A percentile compares a stretch with the other conserved stretches of the same genome.
These are phyloP conservation scores for Beta vulgaris DNA, from an alignment of 148 eudicot genomes.

Conservation along the genomic window DNA sequence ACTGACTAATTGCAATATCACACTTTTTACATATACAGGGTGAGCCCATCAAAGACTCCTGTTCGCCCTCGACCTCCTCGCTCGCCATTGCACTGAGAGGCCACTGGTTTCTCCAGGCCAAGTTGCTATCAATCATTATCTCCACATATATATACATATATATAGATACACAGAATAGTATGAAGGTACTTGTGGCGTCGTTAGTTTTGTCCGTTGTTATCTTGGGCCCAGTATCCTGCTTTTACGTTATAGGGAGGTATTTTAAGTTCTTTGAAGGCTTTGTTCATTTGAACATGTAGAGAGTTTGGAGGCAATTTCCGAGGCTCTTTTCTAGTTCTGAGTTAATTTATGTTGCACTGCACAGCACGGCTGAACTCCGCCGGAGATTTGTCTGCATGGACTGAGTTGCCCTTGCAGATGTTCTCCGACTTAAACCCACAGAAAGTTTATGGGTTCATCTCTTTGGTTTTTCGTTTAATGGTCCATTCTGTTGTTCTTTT, in stretches of 20 bases:
- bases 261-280: constrained; percentile 17
- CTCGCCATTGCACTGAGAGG: constrained; percentile 30
- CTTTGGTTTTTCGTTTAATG: constrained; percentile 5
- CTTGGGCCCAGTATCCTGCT: constrained; percentile 47
- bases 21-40: constrained; percentile 25
- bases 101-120: constrained; percentile 1
- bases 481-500: background rate
- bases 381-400: constrained; percentile 18
- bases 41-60: constrained; percentile 49
- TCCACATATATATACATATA: constrained; percentile 30
- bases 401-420: constrained; percentile 30
- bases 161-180: constrained; percentile 38
- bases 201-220: constrained; percentile 24
- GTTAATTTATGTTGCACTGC: constrained; percentile 22
- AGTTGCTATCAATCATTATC: constrained; percentile 24
- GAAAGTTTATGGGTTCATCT: constrained; percentile 12
- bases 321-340: constrained; percentile 18
- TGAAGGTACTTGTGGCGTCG: constrained; percentile 53
- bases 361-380: constrained; percentile 1
- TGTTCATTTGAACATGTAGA: constrained; percentile 25
- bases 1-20: constrained; percentile 3
- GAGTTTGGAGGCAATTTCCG: constrained; percentile 30
- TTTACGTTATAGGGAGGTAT: constrained; percentile 30
- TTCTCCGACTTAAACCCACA: constrained; percentile 18
- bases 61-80: constrained; percentile 45